Evolutionary conservation across 805 yeast genomes (phyloP).

Genomic region (Candida awuae): DNA sequence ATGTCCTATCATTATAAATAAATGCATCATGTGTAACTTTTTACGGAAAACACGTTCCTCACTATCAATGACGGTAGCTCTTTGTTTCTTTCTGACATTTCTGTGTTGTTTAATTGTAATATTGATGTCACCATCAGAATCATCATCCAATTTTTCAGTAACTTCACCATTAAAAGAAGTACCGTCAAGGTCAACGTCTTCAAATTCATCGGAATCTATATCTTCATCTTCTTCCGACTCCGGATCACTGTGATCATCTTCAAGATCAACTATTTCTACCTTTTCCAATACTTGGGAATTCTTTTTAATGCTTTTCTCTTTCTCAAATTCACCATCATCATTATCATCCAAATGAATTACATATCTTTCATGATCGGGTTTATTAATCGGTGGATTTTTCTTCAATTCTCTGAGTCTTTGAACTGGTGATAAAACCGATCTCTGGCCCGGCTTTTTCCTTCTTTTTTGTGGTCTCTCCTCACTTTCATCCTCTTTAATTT

Average conservation of each 20-base stretch:
- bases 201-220: constrained; percentile 34
- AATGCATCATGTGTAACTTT: constrained; percentile 47
- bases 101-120: constrained; percentile 16
- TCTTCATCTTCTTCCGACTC: constrained; percentile 28
- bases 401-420: constrained; percentile 7
- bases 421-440: constrained; percentile 2
- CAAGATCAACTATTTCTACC: constrained; percentile 9
- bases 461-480: constrained; percentile 19
- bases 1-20: constrained; percentile 56
- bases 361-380: constrained; percentile 1
- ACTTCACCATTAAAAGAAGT: not conserved
- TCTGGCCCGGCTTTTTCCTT: constrained; percentile 9
- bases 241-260: constrained; percentile 17
- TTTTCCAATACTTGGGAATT: not conserved
- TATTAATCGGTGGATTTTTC: not conserved
- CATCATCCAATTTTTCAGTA: not conserved
- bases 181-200: constrained; percentile 30
- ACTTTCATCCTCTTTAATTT: not conserved
- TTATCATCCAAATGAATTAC: constrained; percentile 7
- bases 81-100: constrained; percentile 21
- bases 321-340: constrained; percentile 10
- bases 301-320: not conserved
- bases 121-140: constrained; percentile 16
- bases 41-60: constrained; percentile 51
- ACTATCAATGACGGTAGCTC: constrained; percentile 33